Evolutionary conservation across 768 basidiomycete species (phyloP), one percentile per base, ranked within the genome.

Genomic region (Boletus rubroflammeus): DNA sequence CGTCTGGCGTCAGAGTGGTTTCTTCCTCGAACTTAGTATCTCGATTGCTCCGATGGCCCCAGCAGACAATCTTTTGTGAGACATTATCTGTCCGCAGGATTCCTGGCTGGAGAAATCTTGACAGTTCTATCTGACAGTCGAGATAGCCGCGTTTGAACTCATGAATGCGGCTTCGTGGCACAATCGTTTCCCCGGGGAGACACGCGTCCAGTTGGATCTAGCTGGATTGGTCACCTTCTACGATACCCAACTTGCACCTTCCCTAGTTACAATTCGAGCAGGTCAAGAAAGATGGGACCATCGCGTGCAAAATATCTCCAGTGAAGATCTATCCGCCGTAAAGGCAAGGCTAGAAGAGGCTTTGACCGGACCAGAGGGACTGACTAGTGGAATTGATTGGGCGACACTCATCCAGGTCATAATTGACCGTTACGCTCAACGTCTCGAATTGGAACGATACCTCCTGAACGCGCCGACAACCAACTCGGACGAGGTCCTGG

Each of bases 11-110:
- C 35, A 23, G 19, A 10, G 58, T 70, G 4, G 68, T 76, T 7
- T 76, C 79, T n/a, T 74, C 32, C 11, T 77, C 71, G 5, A 68
- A 76, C 38, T 58, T 79, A 10, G 34, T 45, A 5, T 38, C 29
- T 38, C 52, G 28, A 17, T 38, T 29, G 21, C 29, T 13, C 10
- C 9, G 9, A 14, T 46, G 38, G 42, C 54, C 53, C n/a, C 29
- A 34, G 25, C 14, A 14, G 14, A 21, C 3, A 26, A 19, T 29
- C 1, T 15, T 29, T 19, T 8, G 59, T 60, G 26, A 59, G 57
- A 17, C n/a, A n/a, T n/a, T 29, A 29, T 19, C 23, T 28, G 28
- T 23, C n/a, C 14, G 15, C 6, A 25, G 14, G 17, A 50, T 31
- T 13, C 8, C n/a, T 17, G 34, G 4, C 19, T 8, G 29, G 14